Base-by-base conservation (phyloP, 2,329 filamentous ascomycete species). In the Myrmaecium sp. region DNA sequence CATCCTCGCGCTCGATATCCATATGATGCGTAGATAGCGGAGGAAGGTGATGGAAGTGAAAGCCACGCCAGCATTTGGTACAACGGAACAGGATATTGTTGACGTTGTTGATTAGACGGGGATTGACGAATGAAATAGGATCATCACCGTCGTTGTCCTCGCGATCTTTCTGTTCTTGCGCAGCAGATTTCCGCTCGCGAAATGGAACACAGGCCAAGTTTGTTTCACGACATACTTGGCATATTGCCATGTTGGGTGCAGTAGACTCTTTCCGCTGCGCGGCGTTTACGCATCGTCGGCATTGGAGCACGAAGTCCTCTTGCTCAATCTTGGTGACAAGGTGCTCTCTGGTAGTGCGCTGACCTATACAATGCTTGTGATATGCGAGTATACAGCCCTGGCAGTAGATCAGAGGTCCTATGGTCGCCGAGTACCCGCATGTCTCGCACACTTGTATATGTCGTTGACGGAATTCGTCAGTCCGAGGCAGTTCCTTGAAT, bases 331-430 rank as follows among this genome's bases (percentile, higher is more conserved):
- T 98, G 14, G 83, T 95, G 6, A 81, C 81, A 18, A 89, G 57
- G 47, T 95, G 89, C n/a, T 93, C 82, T 33, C 89, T 67, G 8
- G 49, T 58, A 27, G 65, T 67, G 26, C 89, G 69, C 25, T 64
- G 60, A 1, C 86, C 83, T 15, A 98, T 61, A 43, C 89, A 98
- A 21, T 55, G 56, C 47, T 79, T 81, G 52, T 98, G 89, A 38
- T 82, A 93, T 0, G 78, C 65, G 25, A 74, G 60, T 2, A 75
- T 82, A 47, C 89, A 98, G 16, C 89, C 89, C 53, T 98, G 91
- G 39, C 89, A 98, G 43, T 75, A 74, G 17, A 98, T 65, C 14
- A 98, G 58, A 20, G 67, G 60, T 1, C 80, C 82, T 43, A 73
- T 75, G 30, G 59, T 63, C 1, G 54, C 48, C 13, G 62, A 57